A percentile compares a stretch with the other conserved stretches of the same genome.
Evolutionary conservation across 2,329 filamentous ascomycete species (phyloP).

Genomic region (Cadophora gregata): DNA sequence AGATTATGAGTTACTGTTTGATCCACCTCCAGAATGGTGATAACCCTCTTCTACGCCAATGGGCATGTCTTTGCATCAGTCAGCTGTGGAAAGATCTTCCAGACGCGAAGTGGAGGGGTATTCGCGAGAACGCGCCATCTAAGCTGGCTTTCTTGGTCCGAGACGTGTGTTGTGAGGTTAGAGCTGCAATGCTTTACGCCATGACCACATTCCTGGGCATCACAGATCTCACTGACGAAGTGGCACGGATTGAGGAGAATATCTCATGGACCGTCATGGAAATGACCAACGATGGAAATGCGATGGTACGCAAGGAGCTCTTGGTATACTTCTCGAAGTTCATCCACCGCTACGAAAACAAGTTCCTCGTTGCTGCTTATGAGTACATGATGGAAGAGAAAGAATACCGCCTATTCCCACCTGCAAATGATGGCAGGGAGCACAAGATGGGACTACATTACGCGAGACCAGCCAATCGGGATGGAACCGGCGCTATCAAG

Average conservation of each 20-base stretch:
- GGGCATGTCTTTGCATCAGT: constrained; percentile 94
- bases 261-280: constrained; percentile 88
- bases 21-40: constrained; percentile 83
- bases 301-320: constrained; percentile 91
- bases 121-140: constrained; percentile 79
- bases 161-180: constrained; percentile 89
- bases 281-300: constrained; percentile 93
- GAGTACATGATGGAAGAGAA: constrained; percentile 89
- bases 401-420: constrained; percentile 65
- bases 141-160: constrained; percentile 81
- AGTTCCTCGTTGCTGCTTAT: constrained; percentile 89
- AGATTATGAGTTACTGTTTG: constrained; percentile 88
- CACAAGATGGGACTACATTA: constrained; percentile 70
- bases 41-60: constrained; percentile 88
- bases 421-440: constrained; percentile 60
- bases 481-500: constrained; percentile 63
- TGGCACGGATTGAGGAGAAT: constrained; percentile 87
- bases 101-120: constrained; percentile 96
- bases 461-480: constrained; percentile 59
- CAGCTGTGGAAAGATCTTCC: constrained; percentile 91
- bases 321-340: constrained; percentile 94
- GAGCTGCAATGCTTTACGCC: constrained; percentile 90
- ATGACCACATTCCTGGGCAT: constrained; percentile 95
- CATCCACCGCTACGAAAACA: constrained; percentile 86
- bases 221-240: constrained; percentile 87